A percentile compares a stretch with the other conserved stretches of the same genome.
phyloP scores from a whole-genome alignment of 2,329 filamentous ascomycete species.

The Alternaria metachromatica region DNA sequence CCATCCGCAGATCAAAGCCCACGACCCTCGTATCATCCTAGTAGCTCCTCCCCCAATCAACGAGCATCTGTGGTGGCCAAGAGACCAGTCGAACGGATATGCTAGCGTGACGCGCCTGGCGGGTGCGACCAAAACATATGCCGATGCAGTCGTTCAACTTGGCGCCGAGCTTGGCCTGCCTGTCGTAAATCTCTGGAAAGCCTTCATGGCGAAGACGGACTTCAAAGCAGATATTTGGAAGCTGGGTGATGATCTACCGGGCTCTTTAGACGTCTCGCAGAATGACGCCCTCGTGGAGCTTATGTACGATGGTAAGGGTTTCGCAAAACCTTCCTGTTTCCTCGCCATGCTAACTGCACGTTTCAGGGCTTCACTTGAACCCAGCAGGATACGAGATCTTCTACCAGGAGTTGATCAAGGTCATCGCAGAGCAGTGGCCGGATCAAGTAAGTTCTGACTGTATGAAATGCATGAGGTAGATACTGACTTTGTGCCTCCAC shows the following conservation, averaged over 20 bases:
- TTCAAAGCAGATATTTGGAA: slow-evolving; percentile 53
- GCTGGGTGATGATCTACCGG: slow-evolving; percentile 56
- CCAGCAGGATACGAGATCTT: slow-evolving; percentile 63
- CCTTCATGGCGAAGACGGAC: slow-evolving; percentile 71
- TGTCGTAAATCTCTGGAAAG: slow-evolving; percentile 80
- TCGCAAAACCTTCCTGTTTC: not conserved
- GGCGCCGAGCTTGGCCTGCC: slow-evolving; percentile 63
- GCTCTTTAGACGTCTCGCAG: slow-evolving; percentile 64
- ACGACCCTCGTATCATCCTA: slow-evolving; percentile 76
- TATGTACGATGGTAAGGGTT: slow-evolving; percentile 62
- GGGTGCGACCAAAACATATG: slow-evolving; percentile 68
- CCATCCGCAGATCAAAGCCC: slow-evolving; percentile 72
- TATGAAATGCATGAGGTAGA: not conserved
- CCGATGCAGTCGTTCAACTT: slow-evolving; percentile 69
- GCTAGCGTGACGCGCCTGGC: slow-evolving; percentile 59
- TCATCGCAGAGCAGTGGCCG: slow-evolving; percentile 60
- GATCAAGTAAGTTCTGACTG: slow-evolving; percentile 49
- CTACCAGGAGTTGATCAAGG: slow-evolving; percentile 60
- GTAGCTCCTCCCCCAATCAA: slow-evolving; percentile 85
- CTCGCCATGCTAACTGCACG: slow-evolving; percentile 14
- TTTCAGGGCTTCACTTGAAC: slow-evolving; percentile 64
- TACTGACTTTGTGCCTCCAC: not conserved
- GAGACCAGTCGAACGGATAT: slow-evolving; percentile 49
- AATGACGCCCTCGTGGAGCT: slow-evolving; percentile 62
- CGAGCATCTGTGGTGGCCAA: slow-evolving; percentile 69